phyloP scores from a whole-genome alignment of 2,329 filamentous ascomycete genomes.

The Periconia digitata region DNA sequence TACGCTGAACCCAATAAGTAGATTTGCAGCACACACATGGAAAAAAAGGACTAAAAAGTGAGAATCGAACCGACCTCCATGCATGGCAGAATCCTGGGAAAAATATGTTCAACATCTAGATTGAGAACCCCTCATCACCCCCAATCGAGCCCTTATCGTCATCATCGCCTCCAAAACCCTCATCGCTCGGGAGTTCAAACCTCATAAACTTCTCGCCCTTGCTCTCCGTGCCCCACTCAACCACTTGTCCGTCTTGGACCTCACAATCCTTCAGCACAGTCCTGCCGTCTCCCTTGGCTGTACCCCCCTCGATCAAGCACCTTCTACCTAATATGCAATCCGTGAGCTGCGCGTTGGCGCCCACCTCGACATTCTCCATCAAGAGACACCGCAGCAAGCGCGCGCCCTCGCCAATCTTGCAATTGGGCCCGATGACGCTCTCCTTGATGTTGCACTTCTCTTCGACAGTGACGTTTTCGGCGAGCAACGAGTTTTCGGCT shows the following conservation, averaged over 20 bases:
- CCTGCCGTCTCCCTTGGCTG: conserved; percentile 47
- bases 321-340: conserved; percentile 83
- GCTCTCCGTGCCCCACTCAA: conserved; percentile 65
- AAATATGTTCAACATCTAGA: no score
- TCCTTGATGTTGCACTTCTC: conserved; percentile 93
- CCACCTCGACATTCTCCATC: conserved; percentile 89
- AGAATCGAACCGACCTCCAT: no score
- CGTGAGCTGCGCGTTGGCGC: conserved; percentile 80
- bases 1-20: no score
- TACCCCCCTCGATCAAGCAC: conserved; percentile 79
- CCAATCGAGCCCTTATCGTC: conserved; percentile 6
- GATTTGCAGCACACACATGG: no score
- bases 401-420: conserved; percentile 82
- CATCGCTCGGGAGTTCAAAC: conserved; percentile 45
- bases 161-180: conserved; percentile 26
- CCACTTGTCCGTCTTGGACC: conserved; percentile 80
- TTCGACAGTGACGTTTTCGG: conserved; percentile 84
- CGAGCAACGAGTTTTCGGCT: conserved; percentile 78
- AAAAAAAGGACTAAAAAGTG: no score
- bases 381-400: conserved; percentile 84
- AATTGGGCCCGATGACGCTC: conserved; percentile 82
- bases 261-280: conserved; percentile 81
- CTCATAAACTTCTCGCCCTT: conserved; percentile 66
- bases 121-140: neutral
- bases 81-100: no score